These are phyloP conservation scores for Corymbia calophylla DNA, from an alignment of 441 rosid genomes.

Conservation along the genomic window DNA sequence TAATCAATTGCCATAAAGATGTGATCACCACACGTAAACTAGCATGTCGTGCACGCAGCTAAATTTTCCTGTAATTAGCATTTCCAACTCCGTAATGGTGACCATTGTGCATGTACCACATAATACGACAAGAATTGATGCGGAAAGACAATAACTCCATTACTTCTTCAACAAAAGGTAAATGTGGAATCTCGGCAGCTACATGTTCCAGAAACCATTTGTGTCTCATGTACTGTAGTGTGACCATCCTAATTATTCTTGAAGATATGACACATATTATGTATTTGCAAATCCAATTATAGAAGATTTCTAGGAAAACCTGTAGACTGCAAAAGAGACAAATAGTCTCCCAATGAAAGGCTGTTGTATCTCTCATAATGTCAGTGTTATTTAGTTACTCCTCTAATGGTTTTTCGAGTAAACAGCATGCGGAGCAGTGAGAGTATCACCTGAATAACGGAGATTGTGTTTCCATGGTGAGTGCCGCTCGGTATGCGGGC, in stretches of 20 bases:
- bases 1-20: not conserved
- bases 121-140: not conserved
- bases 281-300: not conserved
- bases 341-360: slow-evolving; percentile 1
- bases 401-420: not conserved
- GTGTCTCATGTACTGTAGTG: not conserved
- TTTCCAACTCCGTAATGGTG: not conserved
- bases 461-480: slow-evolving; percentile 36
- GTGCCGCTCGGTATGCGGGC: slow-evolving; percentile 32
- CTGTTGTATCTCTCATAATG: slow-evolving; percentile 6
- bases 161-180: not conserved
- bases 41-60: not conserved
- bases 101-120: not conserved
- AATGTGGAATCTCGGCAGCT: not conserved
- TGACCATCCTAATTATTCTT: not conserved
- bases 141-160: not conserved
- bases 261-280: not conserved
- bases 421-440: not conserved
- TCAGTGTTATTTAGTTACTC: not conserved
- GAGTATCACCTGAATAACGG: slow-evolving; percentile 37
- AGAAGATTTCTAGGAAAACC: not conserved
- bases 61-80: not conserved
- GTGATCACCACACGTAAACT: not conserved
- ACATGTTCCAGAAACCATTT: not conserved
- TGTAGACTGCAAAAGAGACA: not conserved